Evolutionary conservation across 1,284 basidiomycete genomes (phyloP), one percentile per base, ranked within the genome.

Genomic region (Trametes hirsuta): DNA sequence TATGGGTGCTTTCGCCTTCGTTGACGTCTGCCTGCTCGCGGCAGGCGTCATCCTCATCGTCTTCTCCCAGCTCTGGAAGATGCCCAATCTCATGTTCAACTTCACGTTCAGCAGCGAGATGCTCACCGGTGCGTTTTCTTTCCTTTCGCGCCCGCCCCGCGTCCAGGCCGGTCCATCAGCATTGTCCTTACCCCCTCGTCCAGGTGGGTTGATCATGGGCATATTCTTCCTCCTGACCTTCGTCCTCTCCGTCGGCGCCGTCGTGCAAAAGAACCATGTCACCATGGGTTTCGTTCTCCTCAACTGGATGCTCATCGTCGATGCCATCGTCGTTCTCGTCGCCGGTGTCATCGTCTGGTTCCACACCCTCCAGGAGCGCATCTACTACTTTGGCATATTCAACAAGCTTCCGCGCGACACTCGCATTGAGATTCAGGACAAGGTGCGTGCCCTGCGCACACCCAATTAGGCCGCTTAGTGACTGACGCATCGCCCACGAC

Each of bases 291-390:
- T 93, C 41, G 83, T 88, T 60, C 71, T 88, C 40, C 83, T 94
- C 67, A 94, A 94, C 75, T 91, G 86, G 79, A 65, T 79, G 14
- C 83, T 94, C 51, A 74, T 93, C 42, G 57, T 80, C 37, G 86
- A 93, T 66, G 81, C 80, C 12, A 68, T 89, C 49, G 78, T 80
- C 24, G 79, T 88, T 40, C 74, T 88, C 54, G 68, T 86, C 52
- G 75, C 91, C 46, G 91, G 90, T 51, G 84, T 85, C 21, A 82
- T 84, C 62, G 75, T 94, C 58, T 95, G 93, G 93, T 84, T 89
- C 75, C 91, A 78, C 72, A 91, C 92, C 2, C 80, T 95, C 14
- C 73, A 81, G 55, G 86, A 93, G 71, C 83, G 87, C 34, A 75
- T 77, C 47, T 84, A 91, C 68, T 94, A 87, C 75, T 81, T 84